Conservation (phyloP, 2,329 filamentous ascomycete species). For the Aspergillus flavus region DNA sequence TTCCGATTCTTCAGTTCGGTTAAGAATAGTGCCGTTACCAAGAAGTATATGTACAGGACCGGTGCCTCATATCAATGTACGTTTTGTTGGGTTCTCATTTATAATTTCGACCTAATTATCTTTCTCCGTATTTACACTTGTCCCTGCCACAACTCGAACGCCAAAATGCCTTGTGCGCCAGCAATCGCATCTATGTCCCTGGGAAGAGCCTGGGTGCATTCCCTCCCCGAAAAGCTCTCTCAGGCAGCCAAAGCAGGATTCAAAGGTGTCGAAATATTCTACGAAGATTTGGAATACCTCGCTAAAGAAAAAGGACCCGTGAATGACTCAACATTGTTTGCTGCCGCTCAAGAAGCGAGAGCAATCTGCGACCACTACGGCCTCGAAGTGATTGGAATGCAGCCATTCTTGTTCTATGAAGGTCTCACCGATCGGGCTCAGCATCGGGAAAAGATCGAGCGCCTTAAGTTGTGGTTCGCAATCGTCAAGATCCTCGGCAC, state of each 20-base stretch:
- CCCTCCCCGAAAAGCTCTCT: conserved; percentile 65
- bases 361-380: conserved; percentile 41
- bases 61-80: too few relatives aligned
- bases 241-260: conserved; percentile 67
- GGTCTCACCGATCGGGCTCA: conserved; percentile 64
- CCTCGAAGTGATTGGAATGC: conserved; percentile 55
- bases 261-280: conserved; percentile 73
- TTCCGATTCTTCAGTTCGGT: background rate
- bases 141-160: background rate
- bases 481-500: conserved; percentile 67
- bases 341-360: conserved; percentile 62
- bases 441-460: conserved; percentile 59
- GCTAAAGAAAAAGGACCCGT: conserved; percentile 47
- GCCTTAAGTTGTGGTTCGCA: conserved; percentile 67
- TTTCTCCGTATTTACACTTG: background rate
- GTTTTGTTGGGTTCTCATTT: too few relatives aligned
- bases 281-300: conserved; percentile 74
- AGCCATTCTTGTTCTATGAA: conserved; percentile 78
- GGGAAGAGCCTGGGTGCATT: conserved; percentile 70
- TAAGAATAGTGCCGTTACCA: background rate
- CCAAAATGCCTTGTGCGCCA: conserved; percentile 35
- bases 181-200: conserved; percentile 75
- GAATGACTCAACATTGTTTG: conserved; percentile 52
- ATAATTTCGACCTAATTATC: background rate
- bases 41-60: background rate